A percentile compares a stretch with the other conserved stretches of the same genome.
phyloP scores from a whole-genome alignment of 192 early-diverging fungal genomes.

The Coemansia sp. region DNA sequence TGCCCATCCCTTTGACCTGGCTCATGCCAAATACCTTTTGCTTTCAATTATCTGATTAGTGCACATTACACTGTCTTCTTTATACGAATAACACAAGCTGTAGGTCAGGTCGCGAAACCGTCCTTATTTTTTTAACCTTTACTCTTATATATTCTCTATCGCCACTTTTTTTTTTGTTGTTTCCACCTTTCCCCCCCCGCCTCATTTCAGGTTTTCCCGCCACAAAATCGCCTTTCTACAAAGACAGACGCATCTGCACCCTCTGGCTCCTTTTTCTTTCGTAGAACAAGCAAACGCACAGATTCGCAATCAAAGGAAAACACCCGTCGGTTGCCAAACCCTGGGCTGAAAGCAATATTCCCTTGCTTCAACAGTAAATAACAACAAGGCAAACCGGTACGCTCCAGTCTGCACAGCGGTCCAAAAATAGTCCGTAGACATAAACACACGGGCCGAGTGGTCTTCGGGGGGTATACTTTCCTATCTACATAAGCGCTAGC shows the following conservation, averaged over 20 bases:
- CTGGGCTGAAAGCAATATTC: neutral
- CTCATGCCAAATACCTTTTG: neutral
- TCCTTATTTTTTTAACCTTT: neutral
- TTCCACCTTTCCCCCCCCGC: neutral
- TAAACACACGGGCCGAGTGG: constrained; percentile 1
- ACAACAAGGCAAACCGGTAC: neutral
- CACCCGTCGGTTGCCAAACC: neutral
- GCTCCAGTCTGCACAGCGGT: neutral
- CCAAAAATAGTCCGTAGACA: constrained; percentile 5
- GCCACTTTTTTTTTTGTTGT: neutral
- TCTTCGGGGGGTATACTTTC: neutral
- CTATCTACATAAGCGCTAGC: constrained; percentile 5
- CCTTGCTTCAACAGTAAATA: constrained; percentile 6
- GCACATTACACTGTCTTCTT: neutral
- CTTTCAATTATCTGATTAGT: neutral
- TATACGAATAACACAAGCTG: neutral
- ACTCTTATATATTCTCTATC: constrained; percentile 4
- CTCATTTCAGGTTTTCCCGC: constrained; percentile 14
- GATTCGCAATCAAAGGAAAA: constrained; percentile 4
- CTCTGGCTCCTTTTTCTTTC: neutral
- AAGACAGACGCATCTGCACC: constrained; percentile 5
- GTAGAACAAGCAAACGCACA: neutral
- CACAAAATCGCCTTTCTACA: constrained; percentile 11
- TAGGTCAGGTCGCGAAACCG: constrained; percentile 7
- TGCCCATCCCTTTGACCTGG: neutral